A percentile compares a stretch with the other conserved stretches of the same genome.
Conservation (phyloP, 495 filamentous ascomycete species). For the Penicillium malachiteum region DNA sequence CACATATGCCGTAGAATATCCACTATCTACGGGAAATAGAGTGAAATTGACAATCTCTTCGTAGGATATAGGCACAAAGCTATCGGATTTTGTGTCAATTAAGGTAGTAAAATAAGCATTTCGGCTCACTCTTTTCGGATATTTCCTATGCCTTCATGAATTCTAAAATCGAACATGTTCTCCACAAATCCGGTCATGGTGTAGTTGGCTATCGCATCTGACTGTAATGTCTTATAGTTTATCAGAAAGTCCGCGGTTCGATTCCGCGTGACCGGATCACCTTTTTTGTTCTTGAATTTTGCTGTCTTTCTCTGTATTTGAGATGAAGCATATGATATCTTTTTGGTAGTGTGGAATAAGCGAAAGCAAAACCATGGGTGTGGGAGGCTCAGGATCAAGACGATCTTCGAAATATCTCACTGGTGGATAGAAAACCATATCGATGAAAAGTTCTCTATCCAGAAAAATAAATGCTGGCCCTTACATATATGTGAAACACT, state of each 20-base stretch:
- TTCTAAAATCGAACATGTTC: neutral
- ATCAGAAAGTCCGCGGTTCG: slow-evolving; percentile 6
- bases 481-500: too few relatives aligned
- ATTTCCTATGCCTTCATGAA: too few relatives aligned
- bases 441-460: too few relatives aligned
- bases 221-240: slow-evolving; percentile 2
- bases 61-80: too few relatives aligned
- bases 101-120: neutral
- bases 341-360: too few relatives aligned
- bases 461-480: too few relatives aligned
- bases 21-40: too few relatives aligned
- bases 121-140: neutral
- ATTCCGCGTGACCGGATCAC: slow-evolving; percentile 2
- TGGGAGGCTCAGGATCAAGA: too few relatives aligned
- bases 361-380: too few relatives aligned
- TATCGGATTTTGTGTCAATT: neutral
- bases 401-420: too few relatives aligned
- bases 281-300: neutral
- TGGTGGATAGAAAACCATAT: too few relatives aligned
- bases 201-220: slow-evolving; percentile 6
- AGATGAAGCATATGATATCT: too few relatives aligned
- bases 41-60: neutral
- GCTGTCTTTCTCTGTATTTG: neutral
- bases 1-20: neutral
- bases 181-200: slow-evolving; percentile 1